A percentile compares a stretch with the other conserved stretches of the same genome.
These are phyloP conservation scores for Misopates orontium DNA, from an alignment of 257 asterid species.

Conservation along the genomic window DNA sequence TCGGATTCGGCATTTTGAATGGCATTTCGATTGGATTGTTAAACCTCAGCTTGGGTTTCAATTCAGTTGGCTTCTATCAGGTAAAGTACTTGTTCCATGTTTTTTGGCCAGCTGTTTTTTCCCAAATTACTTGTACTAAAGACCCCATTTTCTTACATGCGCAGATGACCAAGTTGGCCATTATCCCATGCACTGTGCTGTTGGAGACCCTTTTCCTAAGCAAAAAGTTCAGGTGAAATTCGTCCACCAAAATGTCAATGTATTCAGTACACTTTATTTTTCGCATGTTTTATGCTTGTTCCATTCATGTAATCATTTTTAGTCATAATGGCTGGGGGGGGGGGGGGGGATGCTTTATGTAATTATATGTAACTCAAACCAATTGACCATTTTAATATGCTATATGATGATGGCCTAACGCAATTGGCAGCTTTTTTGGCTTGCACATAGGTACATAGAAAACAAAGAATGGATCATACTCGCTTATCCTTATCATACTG, in stretches of 20 bases:
- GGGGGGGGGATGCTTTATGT: neutral
- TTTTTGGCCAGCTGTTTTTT: constrained; percentile 9
- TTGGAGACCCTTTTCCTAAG: constrained; percentile 82
- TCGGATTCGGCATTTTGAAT: constrained; percentile 85
- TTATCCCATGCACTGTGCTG: constrained; percentile 87
- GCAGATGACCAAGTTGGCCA: constrained; percentile 92
- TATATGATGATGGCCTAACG: constrained; percentile 1
- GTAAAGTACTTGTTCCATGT: constrained; percentile 32
- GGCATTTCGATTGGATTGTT: constrained; percentile 85
- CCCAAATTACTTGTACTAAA: constrained; percentile 21
- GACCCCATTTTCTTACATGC: constrained; percentile 25
- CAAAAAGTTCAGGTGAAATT: constrained; percentile 76
- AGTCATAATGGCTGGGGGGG: neutral
- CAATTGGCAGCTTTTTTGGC: constrained; percentile 21
- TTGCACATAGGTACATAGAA: constrained; percentile 18
- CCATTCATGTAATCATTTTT: too few species aligned
- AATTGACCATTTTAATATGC: too few species aligned
- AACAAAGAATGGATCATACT: constrained; percentile 7
- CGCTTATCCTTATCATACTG: constrained; percentile 11
- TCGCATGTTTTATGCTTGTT: too few species aligned
- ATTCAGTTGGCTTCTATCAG: constrained; percentile 94
- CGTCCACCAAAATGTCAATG: neutral
- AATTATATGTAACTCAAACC: neutral
- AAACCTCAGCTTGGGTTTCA: constrained; percentile 90
- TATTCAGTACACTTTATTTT: too few species aligned